These are phyloP conservation scores for Cordyceps tenuipes DNA, from an alignment of 2,329 filamentous ascomycete species.

Conservation along the genomic window DNA sequence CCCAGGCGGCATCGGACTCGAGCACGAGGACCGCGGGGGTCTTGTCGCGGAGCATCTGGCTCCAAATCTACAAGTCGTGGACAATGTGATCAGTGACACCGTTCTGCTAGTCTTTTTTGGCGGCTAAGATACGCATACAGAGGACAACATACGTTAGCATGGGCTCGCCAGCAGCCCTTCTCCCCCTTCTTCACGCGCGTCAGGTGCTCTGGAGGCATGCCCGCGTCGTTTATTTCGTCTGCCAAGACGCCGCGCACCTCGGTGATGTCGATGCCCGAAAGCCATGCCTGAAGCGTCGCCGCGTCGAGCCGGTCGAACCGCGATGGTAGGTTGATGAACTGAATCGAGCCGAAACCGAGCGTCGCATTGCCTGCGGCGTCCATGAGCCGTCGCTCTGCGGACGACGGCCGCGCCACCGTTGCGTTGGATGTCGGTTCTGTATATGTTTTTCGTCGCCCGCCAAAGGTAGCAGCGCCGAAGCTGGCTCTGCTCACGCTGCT, in stretches of 20 bases:
- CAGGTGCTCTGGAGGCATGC: conserved; percentile 19
- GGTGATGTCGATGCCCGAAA: conserved; percentile 19
- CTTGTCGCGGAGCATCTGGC: conserved; percentile 17
- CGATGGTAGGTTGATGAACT: conserved; percentile 17
- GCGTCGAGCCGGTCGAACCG: conserved; percentile 22
- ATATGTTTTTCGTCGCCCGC: background rate
- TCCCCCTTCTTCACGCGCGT: conserved; percentile 15
- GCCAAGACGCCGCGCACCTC: conserved; percentile 17
- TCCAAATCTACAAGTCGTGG: conserved; percentile 18
- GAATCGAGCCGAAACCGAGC: conserved; percentile 16
- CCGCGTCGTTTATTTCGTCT: conserved; percentile 16
- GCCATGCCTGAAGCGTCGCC: conserved; percentile 20
- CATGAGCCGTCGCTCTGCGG: background rate
- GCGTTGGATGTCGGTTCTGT: background rate
- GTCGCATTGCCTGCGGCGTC: conserved; percentile 19
- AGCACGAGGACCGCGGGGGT: conserved; percentile 18
- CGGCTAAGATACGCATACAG: background rate
- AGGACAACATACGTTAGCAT: conserved; percentile 19
- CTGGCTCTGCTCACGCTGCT: background rate
- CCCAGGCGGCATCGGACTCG: conserved; percentile 23
- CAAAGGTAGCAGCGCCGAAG: background rate
- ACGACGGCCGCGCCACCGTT: background rate
- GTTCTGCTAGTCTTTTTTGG: background rate
- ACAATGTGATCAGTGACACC: no score
- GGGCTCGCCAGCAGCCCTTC: conserved; percentile 21